Evolutionary conservation across 176 grass and related monocot genomes (phyloP).

Genomic region (Oryza rufipogon): DNA sequence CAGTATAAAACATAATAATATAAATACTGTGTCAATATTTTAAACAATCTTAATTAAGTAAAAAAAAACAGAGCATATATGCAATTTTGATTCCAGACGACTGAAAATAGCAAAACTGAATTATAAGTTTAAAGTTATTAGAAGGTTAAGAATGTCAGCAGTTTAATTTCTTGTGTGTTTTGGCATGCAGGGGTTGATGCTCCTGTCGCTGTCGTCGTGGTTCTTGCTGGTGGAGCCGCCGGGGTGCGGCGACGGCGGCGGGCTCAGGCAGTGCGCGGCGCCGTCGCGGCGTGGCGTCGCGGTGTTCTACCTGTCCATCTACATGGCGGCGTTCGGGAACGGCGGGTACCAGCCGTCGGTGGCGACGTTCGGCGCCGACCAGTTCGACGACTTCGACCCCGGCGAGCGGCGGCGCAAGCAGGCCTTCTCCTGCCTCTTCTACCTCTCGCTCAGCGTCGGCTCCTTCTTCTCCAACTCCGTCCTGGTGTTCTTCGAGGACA

Average conservation of each 20-base stretch:
- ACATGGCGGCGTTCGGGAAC: slow-evolving; percentile 87
- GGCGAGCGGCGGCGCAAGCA: slow-evolving; percentile 29
- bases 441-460: slow-evolving; percentile 50
- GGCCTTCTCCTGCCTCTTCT: slow-evolving; percentile 55
- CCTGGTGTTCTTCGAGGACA: slow-evolving; percentile 46
- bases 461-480: slow-evolving; percentile 51
- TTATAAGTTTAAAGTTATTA: no score
- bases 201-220: slow-evolving; percentile 48
- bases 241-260: slow-evolving; percentile 44
- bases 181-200: slow-evolving; percentile 5
- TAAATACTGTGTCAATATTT: no score
- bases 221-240: slow-evolving; percentile 43
- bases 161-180: background rate
- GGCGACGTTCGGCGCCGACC: slow-evolving; percentile 51
- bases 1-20: no score
- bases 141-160: no score
- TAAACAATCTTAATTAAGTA: no score
- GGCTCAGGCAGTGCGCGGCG: slow-evolving; percentile 15
- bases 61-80: no score
- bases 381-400: slow-evolving; percentile 48
- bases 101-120: no score
- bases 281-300: slow-evolving; percentile 38
- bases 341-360: slow-evolving; percentile 86
- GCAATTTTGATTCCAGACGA: no score
- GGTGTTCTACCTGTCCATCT: slow-evolving; percentile 51